phyloP scores from a whole-genome alignment of 768 basidiomycete species.

The Termitomyces sp. region DNA sequence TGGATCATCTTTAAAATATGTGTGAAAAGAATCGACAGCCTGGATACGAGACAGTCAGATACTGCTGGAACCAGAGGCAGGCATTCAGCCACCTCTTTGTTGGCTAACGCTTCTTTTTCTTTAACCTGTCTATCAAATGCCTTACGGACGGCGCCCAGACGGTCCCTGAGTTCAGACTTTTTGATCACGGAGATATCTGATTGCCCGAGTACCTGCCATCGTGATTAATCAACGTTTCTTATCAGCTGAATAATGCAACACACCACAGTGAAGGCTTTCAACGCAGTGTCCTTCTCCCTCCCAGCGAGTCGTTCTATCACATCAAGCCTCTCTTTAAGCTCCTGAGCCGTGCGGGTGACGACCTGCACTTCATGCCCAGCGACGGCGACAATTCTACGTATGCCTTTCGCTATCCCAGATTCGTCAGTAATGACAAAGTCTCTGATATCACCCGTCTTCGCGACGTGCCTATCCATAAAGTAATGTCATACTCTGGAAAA shows the following conservation, averaged over 20 bases:
- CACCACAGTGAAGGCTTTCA: slow-evolving; percentile 80
- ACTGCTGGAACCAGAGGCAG: background rate
- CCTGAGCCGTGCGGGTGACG: slow-evolving; percentile 65
- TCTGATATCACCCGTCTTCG: slow-evolving; percentile 96
- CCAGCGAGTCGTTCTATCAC: slow-evolving; percentile 57
- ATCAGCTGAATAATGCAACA: slow-evolving; percentile 21
- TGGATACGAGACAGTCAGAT: slow-evolving; percentile 23
- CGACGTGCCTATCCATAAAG: slow-evolving; percentile 68
- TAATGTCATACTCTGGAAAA: background rate
- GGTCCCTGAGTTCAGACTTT: slow-evolving; percentile 79
- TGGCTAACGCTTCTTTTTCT: slow-evolving; percentile 71
- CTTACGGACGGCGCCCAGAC: slow-evolving; percentile 68
- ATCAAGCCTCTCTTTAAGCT: slow-evolving; percentile 60
- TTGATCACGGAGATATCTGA: slow-evolving; percentile 84
- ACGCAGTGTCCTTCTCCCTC: slow-evolving; percentile 81
- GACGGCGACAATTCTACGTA: slow-evolving; percentile 89
- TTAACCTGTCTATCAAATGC: slow-evolving; percentile 83
- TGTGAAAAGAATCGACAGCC: slow-evolving; percentile 67
- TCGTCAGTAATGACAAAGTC: slow-evolving; percentile 94
- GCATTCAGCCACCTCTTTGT: slow-evolving; percentile 63
- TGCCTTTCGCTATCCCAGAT: slow-evolving; percentile 97
- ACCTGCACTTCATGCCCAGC: slow-evolving; percentile 93
- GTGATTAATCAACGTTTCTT: background rate
- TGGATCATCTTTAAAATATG: slow-evolving; percentile 77
- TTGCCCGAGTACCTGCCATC: slow-evolving; percentile 79